These are phyloP conservation scores for Pholiota conissans DNA, from an alignment of 768 basidiomycete species.

Conservation along the genomic window DNA sequence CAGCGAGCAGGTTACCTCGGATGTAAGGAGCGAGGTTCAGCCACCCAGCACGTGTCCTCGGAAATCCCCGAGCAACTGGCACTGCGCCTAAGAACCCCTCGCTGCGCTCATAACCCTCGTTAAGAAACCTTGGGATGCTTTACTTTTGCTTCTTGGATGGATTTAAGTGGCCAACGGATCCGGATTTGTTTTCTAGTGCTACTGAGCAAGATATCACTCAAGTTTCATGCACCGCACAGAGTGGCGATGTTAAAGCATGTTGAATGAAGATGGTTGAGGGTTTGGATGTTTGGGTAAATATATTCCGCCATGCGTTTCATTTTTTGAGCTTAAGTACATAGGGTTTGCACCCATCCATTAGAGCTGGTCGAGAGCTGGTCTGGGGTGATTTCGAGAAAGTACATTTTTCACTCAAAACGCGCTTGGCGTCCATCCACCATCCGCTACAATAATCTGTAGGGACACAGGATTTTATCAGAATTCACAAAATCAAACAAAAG, in stretches of 20 bases:
- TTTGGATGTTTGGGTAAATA: no score
- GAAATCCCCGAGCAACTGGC: conserved; percentile 27
- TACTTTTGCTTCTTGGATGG: not conserved
- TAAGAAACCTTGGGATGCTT: not conserved
- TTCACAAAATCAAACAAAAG: not conserved
- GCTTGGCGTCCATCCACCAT: conserved; percentile 45
- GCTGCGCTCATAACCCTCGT: no score
- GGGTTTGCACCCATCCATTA: no score
- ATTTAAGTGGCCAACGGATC: not conserved
- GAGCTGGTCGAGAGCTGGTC: no score
- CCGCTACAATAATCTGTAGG: conserved; percentile 43
- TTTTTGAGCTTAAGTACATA: no score
- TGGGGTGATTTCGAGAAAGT: no score
- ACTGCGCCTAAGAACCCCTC: no score
- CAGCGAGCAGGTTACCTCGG: conserved; percentile 27
- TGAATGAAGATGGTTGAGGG: no score
- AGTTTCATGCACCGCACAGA: no score
- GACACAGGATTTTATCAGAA: not conserved
- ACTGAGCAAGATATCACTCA: conserved; percentile 1
- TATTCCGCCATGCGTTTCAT: no score
- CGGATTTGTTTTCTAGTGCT: not conserved
- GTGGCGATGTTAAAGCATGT: no score
- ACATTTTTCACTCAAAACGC: conserved; percentile 31
- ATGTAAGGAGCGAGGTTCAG: conserved; percentile 33
- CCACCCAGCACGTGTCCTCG: conserved; percentile 34